Conservation (phyloP, 768 basidiomycete genomes). For the Tricholoma sp. region DNA sequence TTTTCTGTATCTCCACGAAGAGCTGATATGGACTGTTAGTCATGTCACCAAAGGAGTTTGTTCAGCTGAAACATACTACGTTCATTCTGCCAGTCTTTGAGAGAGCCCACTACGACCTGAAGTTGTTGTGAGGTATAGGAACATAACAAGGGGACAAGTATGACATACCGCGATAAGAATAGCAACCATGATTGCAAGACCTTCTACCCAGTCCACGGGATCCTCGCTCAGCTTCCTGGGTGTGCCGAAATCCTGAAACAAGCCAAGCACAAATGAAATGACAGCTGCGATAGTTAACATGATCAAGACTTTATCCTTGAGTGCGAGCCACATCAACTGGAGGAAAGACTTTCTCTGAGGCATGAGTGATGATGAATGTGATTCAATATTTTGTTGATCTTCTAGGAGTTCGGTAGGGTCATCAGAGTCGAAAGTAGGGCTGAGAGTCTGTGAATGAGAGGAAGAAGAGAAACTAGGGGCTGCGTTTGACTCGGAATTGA, state of each 20-base stretch:
- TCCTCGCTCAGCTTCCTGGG: slow-evolving; percentile 54
- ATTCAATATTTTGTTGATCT: too few relatives aligned
- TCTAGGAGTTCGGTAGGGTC: too few relatives aligned
- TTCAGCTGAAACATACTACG: too few relatives aligned
- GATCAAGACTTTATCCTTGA: slow-evolving; percentile 89
- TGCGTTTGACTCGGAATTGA: too few relatives aligned
- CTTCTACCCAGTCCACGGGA: slow-evolving; percentile 96
- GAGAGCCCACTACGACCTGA: slow-evolving; percentile 82
- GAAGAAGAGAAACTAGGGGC: too few relatives aligned
- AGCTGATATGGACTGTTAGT: slow-evolving; percentile 36
- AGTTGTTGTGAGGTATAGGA: neutral
- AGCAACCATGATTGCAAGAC: slow-evolving; percentile 75
- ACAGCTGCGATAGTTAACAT: slow-evolving; percentile 88
- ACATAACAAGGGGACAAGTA: neutral
- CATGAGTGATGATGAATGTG: too few relatives aligned
- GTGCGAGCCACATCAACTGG: slow-evolving; percentile 76
- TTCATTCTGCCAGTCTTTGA: slow-evolving; percentile 99
- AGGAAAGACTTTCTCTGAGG: slow-evolving; percentile 55
- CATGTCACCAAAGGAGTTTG: too few relatives aligned
- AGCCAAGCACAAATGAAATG: slow-evolving; percentile 87
- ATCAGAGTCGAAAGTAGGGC: too few relatives aligned
- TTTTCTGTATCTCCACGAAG: slow-evolving; percentile 82
- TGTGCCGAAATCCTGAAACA: slow-evolving; percentile 90
- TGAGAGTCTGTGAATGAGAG: too few relatives aligned
- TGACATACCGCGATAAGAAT: slow-evolving; percentile 69